Percentiles rank a stretch among this genome's conserved stretches.
Evolutionary conservation across 768 basidiomycete genomes (phyloP).

Genomic region (Suillus plorans): DNA sequence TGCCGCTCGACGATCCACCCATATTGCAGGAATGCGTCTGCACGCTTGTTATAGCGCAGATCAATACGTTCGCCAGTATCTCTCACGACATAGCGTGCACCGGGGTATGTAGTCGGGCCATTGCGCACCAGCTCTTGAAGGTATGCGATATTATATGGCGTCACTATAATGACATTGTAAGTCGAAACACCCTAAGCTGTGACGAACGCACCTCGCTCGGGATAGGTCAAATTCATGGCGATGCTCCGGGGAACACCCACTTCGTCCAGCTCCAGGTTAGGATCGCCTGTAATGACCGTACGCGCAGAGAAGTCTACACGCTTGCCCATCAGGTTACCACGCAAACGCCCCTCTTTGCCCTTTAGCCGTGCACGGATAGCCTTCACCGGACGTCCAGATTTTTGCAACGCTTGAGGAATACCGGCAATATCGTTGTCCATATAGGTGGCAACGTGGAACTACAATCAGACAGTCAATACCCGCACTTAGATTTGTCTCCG

Average conservation of each 20-base stretch:
- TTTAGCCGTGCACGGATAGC: slow-evolving; percentile 97
- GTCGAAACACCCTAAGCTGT: neutral
- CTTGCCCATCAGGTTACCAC: slow-evolving; percentile 99
- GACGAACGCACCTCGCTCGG: slow-evolving; percentile 73
- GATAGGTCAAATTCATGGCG: slow-evolving; percentile 97
- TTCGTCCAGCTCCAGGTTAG: slow-evolving; percentile 93
- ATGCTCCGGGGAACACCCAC: slow-evolving; percentile 95
- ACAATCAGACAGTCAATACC: slow-evolving; percentile 3
- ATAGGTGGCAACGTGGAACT: slow-evolving; percentile 99
- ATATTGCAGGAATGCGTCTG: slow-evolving; percentile 93
- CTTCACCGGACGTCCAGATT: slow-evolving; percentile 96
- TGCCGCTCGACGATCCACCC: slow-evolving; percentile 99
- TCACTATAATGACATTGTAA: slow-evolving; percentile 54
- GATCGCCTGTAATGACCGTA: slow-evolving; percentile 98
- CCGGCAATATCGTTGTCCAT: slow-evolving; percentile 99
- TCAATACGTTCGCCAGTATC: slow-evolving; percentile 98
- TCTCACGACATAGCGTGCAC: slow-evolving; percentile 93
- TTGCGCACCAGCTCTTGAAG: slow-evolving; percentile 94
- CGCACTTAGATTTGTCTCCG: neutral
- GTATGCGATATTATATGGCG: slow-evolving; percentile 94
- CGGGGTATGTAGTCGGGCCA: slow-evolving; percentile 93
- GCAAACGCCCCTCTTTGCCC: slow-evolving; percentile 96
- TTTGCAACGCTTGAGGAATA: slow-evolving; percentile 95
- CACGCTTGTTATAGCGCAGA: slow-evolving; percentile 92
- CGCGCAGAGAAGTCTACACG: slow-evolving; percentile 99